Percentiles rank a stretch among this genome's conserved stretches.
Evolutionary conservation across 805 yeast species (phyloP).

Genomic region (Sugiyamaella marilandica): DNA sequence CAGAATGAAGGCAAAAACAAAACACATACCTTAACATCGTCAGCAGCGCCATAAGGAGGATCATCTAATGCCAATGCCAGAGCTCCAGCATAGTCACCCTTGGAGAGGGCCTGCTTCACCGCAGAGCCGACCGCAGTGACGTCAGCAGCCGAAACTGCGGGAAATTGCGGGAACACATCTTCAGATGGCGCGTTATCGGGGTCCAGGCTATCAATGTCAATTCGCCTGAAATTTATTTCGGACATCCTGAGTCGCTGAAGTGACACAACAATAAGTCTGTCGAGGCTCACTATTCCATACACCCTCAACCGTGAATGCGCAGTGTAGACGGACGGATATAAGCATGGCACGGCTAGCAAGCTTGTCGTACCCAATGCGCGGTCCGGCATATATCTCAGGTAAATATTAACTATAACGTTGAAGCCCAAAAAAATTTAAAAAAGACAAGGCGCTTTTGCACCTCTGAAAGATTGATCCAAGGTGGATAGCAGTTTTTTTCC

Average conservation of each 20-base stretch:
- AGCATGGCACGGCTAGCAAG: background rate
- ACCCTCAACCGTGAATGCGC: too few species aligned
- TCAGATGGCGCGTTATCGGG: slow-evolving; percentile 64
- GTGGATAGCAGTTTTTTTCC: too few species aligned
- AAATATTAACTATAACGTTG: too few species aligned
- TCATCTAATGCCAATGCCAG: slow-evolving; percentile 55
- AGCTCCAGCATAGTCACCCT: slow-evolving; percentile 70
- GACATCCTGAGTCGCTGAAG: slow-evolving; percentile 1
- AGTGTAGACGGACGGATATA: background rate
- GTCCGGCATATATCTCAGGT: background rate
- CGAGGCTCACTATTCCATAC: too few species aligned
- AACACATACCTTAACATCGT: slow-evolving; percentile 42
- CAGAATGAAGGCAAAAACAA: background rate
- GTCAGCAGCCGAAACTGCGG: slow-evolving; percentile 48
- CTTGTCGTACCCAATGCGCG: background rate
- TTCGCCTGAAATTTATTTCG: slow-evolving; percentile 51
- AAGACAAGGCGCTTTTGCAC: too few species aligned
- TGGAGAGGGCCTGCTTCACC: slow-evolving; percentile 57
- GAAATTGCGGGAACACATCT: slow-evolving; percentile 57
- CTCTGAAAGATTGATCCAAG: too few species aligned
- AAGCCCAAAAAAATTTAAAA: too few species aligned
- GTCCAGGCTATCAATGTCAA: slow-evolving; percentile 87
- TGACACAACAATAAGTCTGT: too few species aligned
- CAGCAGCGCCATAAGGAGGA: slow-evolving; percentile 82
- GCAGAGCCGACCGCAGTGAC: slow-evolving; percentile 51